Base-by-base conservation (phyloP, 495 filamentous ascomycete genomes). In the Podospora sp. region DNA sequence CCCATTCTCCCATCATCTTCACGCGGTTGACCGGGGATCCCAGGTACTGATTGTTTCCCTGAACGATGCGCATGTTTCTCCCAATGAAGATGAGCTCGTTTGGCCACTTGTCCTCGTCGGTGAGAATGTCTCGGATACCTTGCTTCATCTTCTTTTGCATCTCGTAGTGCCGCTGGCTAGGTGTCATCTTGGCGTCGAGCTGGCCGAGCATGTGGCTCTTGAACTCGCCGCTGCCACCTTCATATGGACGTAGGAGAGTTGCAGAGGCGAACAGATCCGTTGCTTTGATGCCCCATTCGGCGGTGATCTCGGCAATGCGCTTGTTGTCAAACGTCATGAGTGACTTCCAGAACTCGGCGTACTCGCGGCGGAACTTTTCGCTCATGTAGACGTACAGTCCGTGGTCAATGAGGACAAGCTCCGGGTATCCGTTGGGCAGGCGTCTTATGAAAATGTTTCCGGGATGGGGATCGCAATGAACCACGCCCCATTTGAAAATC, bases 361-460 rank as follows among this genome's bases (percentile, higher is more conserved):
- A 99, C 75, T 99, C 87, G 74, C 91, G 91, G 20, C 93, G 85
- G 79, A 97, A 97, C 69, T 87, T 82, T 9, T 92, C 89, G 27
- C 86, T 83, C 89, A 97, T 94, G 74, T 90, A 89, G 62, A 99
- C 91, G 78, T 99, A 99, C 29, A 99, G 85, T 0, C 94, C 94
- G 76, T 99, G 94, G 78, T 99, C 94, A 71, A 99, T 97, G 11
- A 99, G 89, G 1, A 97, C 93, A 20, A 99, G 83, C 76, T 99
- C 93, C 0, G 95, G 84, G 49, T 90, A 85, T 33, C 94, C 94
- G 33, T 82, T 87, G 2, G 93, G 92, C 21, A 91, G 81, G 0
- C 95, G 91, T 1, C 94, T 87, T 73, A 97, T 90, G 79, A 99
- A 96, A 73, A 99, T 96, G 77, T 99, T 99, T 0, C 94, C 94